Evolutionary conservation across 2,329 filamentous ascomycete species (phyloP).

Genomic region (Scleromitrula shiraiana): DNA sequence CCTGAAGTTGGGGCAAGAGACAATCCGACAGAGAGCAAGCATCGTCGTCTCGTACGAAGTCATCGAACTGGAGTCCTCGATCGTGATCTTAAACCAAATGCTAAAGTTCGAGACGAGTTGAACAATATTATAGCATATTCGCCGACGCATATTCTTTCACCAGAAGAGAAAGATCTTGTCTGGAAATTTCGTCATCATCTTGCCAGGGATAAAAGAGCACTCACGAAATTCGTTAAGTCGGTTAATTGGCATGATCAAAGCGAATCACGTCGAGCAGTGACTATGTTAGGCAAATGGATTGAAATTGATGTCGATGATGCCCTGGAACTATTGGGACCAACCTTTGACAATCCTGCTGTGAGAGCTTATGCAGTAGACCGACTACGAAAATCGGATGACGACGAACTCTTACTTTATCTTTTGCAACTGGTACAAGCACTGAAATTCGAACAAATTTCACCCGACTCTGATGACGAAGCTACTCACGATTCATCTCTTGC

Average conservation of each 20-base stretch:
- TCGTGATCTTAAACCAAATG: slow-evolving; percentile 90
- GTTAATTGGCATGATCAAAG: slow-evolving; percentile 85
- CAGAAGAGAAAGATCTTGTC: slow-evolving; percentile 90
- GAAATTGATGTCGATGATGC: slow-evolving; percentile 97
- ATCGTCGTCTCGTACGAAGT: slow-evolving; percentile 82
- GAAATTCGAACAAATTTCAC: slow-evolving; percentile 77
- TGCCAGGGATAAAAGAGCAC: slow-evolving; percentile 79
- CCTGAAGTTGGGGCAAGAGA: slow-evolving; percentile 83
- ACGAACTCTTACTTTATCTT: slow-evolving; percentile 84
- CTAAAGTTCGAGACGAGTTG: slow-evolving; percentile 88
- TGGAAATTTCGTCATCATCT: slow-evolving; percentile 98
- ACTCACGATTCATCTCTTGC: slow-evolving; percentile 76
- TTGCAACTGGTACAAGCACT: slow-evolving; percentile 92
- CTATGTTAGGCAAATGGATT: slow-evolving; percentile 86
- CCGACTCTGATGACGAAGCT: slow-evolving; percentile 52
- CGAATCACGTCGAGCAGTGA: slow-evolving; percentile 82
- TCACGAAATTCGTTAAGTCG: slow-evolving; percentile 97
- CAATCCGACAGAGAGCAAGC: slow-evolving; percentile 93
- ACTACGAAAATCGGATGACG: slow-evolving; percentile 82
- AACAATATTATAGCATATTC: slow-evolving; percentile 88
- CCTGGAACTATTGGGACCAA: slow-evolving; percentile 84
- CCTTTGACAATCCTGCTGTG: slow-evolving; percentile 81
- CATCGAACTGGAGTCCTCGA: slow-evolving; percentile 88
- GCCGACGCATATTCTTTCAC: slow-evolving; percentile 77
- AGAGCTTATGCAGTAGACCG: slow-evolving; percentile 90